Evolutionary conservation across 2,329 filamentous ascomycete genomes (phyloP), one percentile per base, ranked within the genome.

Genomic region (Pyrenochaeta sp.): DNA sequence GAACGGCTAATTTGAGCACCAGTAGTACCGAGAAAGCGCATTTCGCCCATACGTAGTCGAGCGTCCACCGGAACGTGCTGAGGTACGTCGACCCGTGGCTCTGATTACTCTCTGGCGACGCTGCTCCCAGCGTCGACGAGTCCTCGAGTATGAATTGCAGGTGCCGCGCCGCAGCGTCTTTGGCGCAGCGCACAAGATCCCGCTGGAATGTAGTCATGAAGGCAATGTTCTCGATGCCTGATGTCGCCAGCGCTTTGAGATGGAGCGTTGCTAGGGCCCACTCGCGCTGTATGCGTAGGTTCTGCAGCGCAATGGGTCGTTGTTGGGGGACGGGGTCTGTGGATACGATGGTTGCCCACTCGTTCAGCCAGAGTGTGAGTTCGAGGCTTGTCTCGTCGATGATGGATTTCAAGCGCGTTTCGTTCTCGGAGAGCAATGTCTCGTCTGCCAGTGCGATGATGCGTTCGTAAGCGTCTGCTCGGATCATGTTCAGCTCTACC

Each of bases 21-120:
- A 83, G 68, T 2, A 82, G 64, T 30, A 82, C 78, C n/a, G 78
- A 81, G 48, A 82, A 82, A 0, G 79, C 78, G 36, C 77, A 79
- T 57, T 83, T 83, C 0, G 79, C 80, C 79, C 80, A 82, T 14
- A 82, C 79, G 45, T 82, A 82, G 41, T 82, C 79, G 73, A 81
- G 80, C 0, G 79, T 78, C 51, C 77, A 82, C 20, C 73, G 74
- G 22, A 82, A 73, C 11, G 77, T 78, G 10, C 69, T 73, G 7
- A 82, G 72, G 51, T 83, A 83, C 2, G 57, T 50, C 3, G 56
- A 47, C 13, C 34, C 32, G 3, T 37, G 30, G 1, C 23, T 41
- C 21, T 43, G 37, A 6, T 44, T 43, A 1, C 50, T 36, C 9
- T 53, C 43, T 6, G 42, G 37, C 3, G 44, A 35, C 6, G 30